Evolutionary conservation across 2,329 filamentous ascomycete species (phyloP).

Genomic region (Xylariaceae sp.): DNA sequence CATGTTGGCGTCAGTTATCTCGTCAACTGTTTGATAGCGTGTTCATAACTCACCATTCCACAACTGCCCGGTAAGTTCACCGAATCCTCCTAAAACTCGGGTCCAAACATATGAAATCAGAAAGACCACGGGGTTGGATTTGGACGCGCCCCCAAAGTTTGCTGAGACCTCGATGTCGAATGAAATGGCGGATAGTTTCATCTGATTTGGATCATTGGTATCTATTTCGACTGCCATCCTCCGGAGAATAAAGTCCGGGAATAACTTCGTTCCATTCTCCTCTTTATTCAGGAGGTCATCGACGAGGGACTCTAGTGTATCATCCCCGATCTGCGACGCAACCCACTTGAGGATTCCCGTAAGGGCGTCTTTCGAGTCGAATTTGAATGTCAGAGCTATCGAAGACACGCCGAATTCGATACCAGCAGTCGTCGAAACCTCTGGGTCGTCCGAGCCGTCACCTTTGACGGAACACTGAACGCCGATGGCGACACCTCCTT

Average conservation of each 20-base stretch:
- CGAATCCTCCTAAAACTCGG: background rate
- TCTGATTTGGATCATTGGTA: background rate
- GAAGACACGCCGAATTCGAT: background rate
- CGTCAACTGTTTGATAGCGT: background rate
- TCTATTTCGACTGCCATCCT: background rate
- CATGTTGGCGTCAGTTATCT: too few species aligned
- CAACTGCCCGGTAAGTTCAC: background rate
- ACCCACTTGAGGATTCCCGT: slow-evolving; percentile 6
- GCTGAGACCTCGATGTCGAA: slow-evolving; percentile 3
- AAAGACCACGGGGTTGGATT: background rate
- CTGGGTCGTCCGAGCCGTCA: background rate
- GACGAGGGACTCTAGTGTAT: slow-evolving; percentile 5
- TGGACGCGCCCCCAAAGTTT: background rate
- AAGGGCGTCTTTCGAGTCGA: background rate
- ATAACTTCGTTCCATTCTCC: background rate
- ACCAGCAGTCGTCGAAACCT: background rate
- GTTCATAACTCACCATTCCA: slow-evolving; percentile 4
- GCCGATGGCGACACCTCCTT: background rate
- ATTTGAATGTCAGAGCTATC: background rate
- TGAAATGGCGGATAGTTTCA: background rate
- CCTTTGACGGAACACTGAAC: background rate
- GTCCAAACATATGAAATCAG: slow-evolving; percentile 3
- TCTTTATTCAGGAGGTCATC: background rate
- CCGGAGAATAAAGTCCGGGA: background rate
- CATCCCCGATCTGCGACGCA: slow-evolving; percentile 2